Evolutionary conservation across 257 asterid genomes (phyloP).

Genomic region (Nicotiana undulata): DNA sequence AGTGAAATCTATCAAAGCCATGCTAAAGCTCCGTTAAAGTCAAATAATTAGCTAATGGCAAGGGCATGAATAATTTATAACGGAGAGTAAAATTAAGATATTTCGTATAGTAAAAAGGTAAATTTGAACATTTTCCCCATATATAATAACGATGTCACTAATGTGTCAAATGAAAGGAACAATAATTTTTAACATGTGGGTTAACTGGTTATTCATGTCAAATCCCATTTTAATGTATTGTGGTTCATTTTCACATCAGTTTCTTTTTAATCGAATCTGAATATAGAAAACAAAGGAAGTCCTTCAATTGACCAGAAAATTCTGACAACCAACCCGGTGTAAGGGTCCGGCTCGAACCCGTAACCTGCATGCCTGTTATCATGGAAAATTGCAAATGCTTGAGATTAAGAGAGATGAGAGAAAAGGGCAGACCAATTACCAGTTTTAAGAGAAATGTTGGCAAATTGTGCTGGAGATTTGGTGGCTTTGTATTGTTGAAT

Average conservation of each 20-base stretch:
- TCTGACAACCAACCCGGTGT: no score
- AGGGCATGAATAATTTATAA: not conserved
- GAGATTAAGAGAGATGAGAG: not conserved
- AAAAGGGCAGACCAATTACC: not conserved
- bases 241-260: no score
- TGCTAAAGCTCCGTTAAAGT: not conserved
- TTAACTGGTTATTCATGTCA: not conserved
- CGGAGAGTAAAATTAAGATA: not conserved
- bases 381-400: no score
- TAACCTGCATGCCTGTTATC: no score
- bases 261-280: no score
- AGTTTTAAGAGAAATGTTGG: conserved; percentile 27
- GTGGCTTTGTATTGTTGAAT: conserved; percentile 10
- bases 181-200: not conserved
- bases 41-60: no score
- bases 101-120: not conserved
- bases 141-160: no score
- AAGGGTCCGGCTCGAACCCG: no score
- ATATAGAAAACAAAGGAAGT: not conserved
- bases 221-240: no score
- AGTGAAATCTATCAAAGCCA: not conserved
- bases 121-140: not conserved
- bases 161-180: not conserved
- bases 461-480: conserved; percentile 19
- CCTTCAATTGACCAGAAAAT: not conserved